A percentile compares a stretch with the other conserved stretches of the same genome.
Evolutionary conservation across 768 basidiomycete species (phyloP).

Genomic region (Nevesoporus exiguus): DNA sequence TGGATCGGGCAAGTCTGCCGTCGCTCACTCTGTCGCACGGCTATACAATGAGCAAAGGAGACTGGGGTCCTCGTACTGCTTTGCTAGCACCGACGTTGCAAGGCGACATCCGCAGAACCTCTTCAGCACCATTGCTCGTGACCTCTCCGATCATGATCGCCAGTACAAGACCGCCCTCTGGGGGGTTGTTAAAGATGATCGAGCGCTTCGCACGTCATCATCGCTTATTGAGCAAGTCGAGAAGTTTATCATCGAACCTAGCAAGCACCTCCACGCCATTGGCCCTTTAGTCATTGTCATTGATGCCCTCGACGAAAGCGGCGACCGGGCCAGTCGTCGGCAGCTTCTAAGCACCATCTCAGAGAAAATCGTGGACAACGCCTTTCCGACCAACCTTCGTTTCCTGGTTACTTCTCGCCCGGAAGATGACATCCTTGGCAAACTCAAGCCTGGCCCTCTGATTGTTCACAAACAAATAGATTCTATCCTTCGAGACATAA

Average conservation of each 20-base stretch:
- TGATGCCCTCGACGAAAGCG: too few relatives aligned
- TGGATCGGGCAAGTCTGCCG: too few relatives aligned
- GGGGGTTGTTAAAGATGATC: not conserved
- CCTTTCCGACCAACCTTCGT: too few relatives aligned
- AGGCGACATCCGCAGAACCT: too few relatives aligned
- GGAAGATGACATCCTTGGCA: not conserved
- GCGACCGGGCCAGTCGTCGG: too few relatives aligned
- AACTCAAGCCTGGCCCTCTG: not conserved
- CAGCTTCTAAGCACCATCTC: too few relatives aligned
- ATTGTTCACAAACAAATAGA: not conserved
- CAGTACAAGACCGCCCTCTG: not conserved
- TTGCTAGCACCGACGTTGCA: too few relatives aligned
- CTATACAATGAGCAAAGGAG: too few relatives aligned
- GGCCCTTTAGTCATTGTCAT: not conserved
- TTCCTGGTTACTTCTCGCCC: too few relatives aligned
- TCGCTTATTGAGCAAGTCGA: not conserved
- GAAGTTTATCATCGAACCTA: not conserved
- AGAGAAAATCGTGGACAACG: too few relatives aligned
- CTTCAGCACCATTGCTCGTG: not conserved
- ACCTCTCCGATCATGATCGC: not conserved
- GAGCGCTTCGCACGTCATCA: not conserved
- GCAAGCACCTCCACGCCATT: not conserved
- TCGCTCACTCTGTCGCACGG: too few relatives aligned
- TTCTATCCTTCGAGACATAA: not conserved
- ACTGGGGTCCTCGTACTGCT: too few relatives aligned